Evolutionary conservation across 2,329 filamentous ascomycete species (phyloP), one percentile per base, ranked within the genome.

Genomic region (Alternaria gansuensis): DNA sequence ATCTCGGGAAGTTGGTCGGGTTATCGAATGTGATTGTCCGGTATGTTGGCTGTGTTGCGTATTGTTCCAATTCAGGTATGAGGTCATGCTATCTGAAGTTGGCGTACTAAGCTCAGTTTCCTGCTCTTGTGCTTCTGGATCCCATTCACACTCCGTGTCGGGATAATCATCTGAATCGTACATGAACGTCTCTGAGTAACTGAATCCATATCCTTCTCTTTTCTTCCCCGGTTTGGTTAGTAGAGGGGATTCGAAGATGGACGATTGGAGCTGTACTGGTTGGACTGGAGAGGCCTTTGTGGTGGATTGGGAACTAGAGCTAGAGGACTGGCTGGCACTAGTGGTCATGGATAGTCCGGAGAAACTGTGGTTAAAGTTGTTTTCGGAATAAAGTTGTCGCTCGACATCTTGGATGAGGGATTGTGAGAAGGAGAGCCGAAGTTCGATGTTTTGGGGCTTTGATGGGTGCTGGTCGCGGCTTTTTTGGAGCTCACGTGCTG

Each of bases 201-300:
- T 69, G 51, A 71, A 69, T 5, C 70, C 70, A 36, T 69, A 70
- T 3, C 69, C 69, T 49, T 67, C 66, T 13, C 62, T 59, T 31
- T 69, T 67, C 23, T 59, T 65, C 7, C 54, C 56, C 5, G 66
- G 68, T n/a, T 64, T 63, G 14, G 54, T 50, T 14, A 70, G 49
- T 34, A 21, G 33, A 4, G 51, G 68, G 46, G 11, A 43, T 36
- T 40, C 31, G 24, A 31, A 31, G 23, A 43, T 45, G 11, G 54
- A 33, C 4, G 37, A 44, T 23, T 59, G 56, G 2, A 37, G 26
- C 11, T 28, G 37, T 4, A 53, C 37, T 2, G 29, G 44, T 24
- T 50, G 57, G 31, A 52, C n/a, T n/a, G 58, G 13, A 7, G 45
- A 36, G 2, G 54, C 13, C 2, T 28, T 51, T 24, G 31, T 14